Percentiles rank a stretch among this genome's conserved stretches.
Conservation (phyloP, 305 asterid genomes). For the Plantago rigida region DNA sequence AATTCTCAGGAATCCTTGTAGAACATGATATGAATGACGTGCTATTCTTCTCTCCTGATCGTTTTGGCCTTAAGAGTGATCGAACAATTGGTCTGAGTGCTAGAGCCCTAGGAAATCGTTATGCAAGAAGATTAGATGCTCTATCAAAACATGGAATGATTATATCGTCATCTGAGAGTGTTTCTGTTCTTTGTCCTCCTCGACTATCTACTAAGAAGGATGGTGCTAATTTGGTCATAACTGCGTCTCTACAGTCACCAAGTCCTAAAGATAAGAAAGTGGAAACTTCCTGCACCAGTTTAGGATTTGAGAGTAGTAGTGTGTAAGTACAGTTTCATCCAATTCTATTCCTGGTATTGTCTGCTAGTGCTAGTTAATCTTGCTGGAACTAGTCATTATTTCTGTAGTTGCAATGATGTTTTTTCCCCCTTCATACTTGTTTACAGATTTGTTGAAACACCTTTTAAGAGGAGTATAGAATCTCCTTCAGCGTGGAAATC, state of each 20-base stretch:
- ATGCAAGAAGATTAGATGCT: constrained; percentile 38
- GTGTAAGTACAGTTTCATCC: constrained; percentile 38
- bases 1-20: constrained; percentile 43
- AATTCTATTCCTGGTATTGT: neutral
- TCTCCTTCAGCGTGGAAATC: constrained; percentile 90
- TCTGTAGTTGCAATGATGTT: constrained; percentile 7
- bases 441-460: constrained; percentile 54
- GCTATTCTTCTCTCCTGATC: constrained; percentile 62
- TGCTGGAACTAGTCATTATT: too few relatives aligned
- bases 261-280: constrained; percentile 42
- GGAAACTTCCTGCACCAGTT: constrained; percentile 46
- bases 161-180: constrained; percentile 35
- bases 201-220: constrained; percentile 37
- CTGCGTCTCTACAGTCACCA: constrained; percentile 37
- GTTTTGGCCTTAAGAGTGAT: constrained; percentile 39
- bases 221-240: constrained; percentile 38
- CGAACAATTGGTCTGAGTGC: constrained; percentile 36
- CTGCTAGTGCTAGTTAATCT: too few relatives aligned
- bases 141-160: constrained; percentile 32
- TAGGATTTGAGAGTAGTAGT: constrained; percentile 47
- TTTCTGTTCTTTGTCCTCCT: constrained; percentile 50
- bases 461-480: constrained; percentile 57
- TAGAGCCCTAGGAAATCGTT: constrained; percentile 37
- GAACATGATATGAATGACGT: constrained; percentile 51
- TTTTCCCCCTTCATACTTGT: constrained; percentile 8